Conservation (phyloP, 257 asterid species). For the Solanum appendiculatum region DNA sequence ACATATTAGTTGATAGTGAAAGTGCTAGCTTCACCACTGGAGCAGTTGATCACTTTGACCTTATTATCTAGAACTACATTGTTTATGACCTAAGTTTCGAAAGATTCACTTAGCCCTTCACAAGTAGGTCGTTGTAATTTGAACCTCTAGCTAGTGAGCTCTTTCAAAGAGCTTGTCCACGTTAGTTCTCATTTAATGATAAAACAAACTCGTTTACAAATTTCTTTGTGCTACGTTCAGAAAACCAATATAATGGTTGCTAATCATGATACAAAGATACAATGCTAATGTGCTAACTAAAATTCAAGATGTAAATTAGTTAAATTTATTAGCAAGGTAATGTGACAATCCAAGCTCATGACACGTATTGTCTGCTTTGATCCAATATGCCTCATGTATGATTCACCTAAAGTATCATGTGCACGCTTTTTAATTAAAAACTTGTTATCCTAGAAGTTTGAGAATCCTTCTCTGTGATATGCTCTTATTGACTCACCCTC, state of each 20-base stretch:
- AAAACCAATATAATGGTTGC: not conserved
- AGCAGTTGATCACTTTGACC: not conserved
- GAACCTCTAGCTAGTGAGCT: too few species aligned
- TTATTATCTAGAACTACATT: too few species aligned
- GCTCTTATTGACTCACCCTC: not conserved
- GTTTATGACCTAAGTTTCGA: too few species aligned
- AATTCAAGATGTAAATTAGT: too few species aligned
- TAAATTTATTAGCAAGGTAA: not conserved
- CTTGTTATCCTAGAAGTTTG: not conserved
- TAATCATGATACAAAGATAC: not conserved
- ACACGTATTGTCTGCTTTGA: not conserved
- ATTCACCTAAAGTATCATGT: too few species aligned
- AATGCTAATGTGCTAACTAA: not conserved
- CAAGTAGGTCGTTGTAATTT: too few species aligned
- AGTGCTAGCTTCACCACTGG: not conserved
- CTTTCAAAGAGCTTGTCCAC: not conserved
- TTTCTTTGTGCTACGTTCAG: not conserved
- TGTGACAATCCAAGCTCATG: not conserved
- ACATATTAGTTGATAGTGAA: not conserved
- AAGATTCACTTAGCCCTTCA: too few species aligned
- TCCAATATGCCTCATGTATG: not conserved
- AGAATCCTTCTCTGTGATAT: not conserved
- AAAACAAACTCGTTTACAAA: not conserved
- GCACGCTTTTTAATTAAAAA: not conserved
- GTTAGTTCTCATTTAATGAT: not conserved